Percentiles rank a stretch among this genome's conserved stretches.
These are phyloP conservation scores for Samsoniella hepiali DNA, from an alignment of 2,329 filamentous ascomycete genomes.

Conservation along the genomic window DNA sequence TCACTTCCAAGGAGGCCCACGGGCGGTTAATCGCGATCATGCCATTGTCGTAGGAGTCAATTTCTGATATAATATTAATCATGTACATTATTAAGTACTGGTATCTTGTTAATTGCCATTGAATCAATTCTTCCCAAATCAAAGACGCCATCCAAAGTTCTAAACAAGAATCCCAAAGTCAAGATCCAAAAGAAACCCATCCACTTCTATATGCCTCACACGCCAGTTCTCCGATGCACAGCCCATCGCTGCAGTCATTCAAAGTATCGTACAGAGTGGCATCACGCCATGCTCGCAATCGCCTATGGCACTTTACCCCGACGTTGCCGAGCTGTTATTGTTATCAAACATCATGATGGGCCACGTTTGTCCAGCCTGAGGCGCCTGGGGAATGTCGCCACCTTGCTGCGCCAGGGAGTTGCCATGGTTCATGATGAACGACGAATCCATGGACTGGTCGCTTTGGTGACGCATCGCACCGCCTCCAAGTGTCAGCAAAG, in stretches of 20 bases:
- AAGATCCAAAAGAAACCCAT: not conserved
- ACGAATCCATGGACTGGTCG: slow-evolving; percentile 9
- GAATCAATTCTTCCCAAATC: not conserved
- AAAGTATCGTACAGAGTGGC: not conserved
- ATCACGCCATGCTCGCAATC: not conserved
- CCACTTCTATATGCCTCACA: not conserved
- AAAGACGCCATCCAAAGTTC: not conserved
- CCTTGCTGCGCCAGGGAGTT: slow-evolving; percentile 11
- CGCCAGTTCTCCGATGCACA: not conserved
- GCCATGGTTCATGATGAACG: slow-evolving; percentile 3
- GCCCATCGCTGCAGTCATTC: not conserved
- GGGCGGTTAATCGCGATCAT: too few relatives aligned
- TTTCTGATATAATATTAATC: too few relatives aligned
- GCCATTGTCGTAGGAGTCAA: too few relatives aligned
- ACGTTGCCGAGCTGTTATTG: slow-evolving; percentile 7
- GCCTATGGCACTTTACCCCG: not conserved
- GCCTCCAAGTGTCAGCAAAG: slow-evolving; percentile 45
- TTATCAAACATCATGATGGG: slow-evolving; percentile 17
- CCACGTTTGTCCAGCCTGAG: slow-evolving; percentile 12
- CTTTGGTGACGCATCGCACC: slow-evolving; percentile 21
- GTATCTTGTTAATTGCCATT: not conserved
- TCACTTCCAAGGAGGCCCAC: too few relatives aligned
- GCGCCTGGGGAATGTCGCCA: not conserved
- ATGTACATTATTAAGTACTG: not conserved
- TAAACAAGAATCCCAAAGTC: not conserved